A percentile compares a stretch with the other conserved stretches of the same genome.
These are phyloP conservation scores for Spinacia oleracea DNA, from an alignment of 179 eudicot species.

Conservation along the genomic window DNA sequence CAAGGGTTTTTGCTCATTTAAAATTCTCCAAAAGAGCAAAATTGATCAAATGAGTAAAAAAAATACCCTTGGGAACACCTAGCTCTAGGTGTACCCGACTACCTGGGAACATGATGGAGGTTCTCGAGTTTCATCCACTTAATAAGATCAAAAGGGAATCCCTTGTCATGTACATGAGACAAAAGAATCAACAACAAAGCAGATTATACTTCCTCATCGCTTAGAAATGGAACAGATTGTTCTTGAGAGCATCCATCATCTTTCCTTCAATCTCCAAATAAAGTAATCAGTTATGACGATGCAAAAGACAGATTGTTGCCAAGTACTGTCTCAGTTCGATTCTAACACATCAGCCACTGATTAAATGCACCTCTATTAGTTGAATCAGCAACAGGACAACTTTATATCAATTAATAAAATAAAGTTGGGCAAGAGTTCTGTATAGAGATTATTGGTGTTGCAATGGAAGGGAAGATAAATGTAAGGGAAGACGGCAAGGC, in stretches of 20 bases:
- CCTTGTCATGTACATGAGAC: neutral
- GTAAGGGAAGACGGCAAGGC: neutral
- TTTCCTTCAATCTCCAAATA: neutral
- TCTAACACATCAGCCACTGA: neutral
- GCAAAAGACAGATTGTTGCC: neutral
- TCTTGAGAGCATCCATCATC: neutral
- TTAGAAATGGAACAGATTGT: neutral
- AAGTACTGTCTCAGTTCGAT: neutral
- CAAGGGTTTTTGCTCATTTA: no score
- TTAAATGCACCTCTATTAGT: neutral
- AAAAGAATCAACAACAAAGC: neutral
- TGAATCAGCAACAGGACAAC: neutral
- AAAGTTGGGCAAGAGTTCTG: neutral
- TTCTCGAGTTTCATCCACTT: no score
- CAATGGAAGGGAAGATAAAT: neutral
- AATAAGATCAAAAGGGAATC: neutral
- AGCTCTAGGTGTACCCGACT: no score
- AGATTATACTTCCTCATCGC: neutral
- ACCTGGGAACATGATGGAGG: no score
- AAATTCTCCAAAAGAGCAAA: no score
- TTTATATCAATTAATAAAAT: no score
- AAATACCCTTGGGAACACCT: no score
- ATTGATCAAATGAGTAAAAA: no score
- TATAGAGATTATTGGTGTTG: neutral
- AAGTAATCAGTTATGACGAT: neutral